Base-by-base conservation (phyloP, 2,329 filamentous ascomycete species). In the Raffaelea albimanens region DNA sequence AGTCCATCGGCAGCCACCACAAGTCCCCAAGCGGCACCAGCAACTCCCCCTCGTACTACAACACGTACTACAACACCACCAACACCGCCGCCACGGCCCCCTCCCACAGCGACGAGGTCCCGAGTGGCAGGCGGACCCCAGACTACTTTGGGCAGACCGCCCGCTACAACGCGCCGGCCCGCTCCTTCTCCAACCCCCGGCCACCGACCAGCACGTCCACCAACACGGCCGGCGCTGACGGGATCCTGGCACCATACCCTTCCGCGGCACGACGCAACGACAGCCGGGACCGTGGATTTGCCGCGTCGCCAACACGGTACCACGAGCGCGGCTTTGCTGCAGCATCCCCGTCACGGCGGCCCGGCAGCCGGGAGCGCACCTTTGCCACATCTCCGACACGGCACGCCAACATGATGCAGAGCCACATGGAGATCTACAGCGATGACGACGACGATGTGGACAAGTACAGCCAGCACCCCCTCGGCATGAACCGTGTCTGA, bases 121-220 rank as follows among this genome's bases (percentile, higher is more conserved):
- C 31, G n/a, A 38, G 40, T 51, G 70, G 70, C 50, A 69, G 69
- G 49, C 64, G 64, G 53, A 75, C 72, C 14, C 72, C 73, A 48
- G 76, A 80, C 56, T 78, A 75, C 58, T 78, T 78, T 57, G 74
- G 70, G 43, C 66, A 69, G 41, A 69, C 73, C n/a, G 70, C 72
- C 23, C 67, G 69, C 49, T 80, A 80, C 53, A 70, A 76, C 56
- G 65, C 73, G 8, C 76, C 76, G 21, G 64, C 67, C 44, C 67
- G 72, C 47, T 80, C 76, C 0, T 79, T 75, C 57, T 80, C 76
- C 43, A 76, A 69, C 53, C 75, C 76, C 4, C 67, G 72, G 22
- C 70, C 72, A 7, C 73, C 75, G 23, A 47, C 49, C 5, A 44
- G 36, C 53, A 56, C n/a, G 14, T 9, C 39, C 19, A 22, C 36